A percentile compares a stretch with the other conserved stretches of the same genome.
phyloP scores from a whole-genome alignment of 2,329 filamentous ascomycete species.

The Cryphonectria parasitica region DNA sequence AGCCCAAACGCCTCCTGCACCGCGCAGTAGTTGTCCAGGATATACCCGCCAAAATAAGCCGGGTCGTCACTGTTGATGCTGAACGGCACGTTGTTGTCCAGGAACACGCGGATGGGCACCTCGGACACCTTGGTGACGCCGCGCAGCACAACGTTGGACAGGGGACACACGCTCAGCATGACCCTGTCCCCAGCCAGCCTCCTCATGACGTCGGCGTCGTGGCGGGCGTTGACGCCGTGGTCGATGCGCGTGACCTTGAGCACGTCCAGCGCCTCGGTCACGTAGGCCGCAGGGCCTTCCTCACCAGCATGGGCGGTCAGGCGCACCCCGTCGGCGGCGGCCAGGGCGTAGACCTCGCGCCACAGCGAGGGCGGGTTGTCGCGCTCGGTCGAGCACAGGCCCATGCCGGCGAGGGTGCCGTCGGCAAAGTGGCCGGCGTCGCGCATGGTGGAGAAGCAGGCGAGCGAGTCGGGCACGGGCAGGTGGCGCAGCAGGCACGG shows the following conservation, averaged over 20 bases:
- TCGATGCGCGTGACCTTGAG: conserved; percentile 71
- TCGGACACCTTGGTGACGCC: conserved; percentile 57
- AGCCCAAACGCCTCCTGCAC: conserved; percentile 74
- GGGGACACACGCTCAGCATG: conserved; percentile 72
- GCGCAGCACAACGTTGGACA: conserved; percentile 71
- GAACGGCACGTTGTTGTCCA: conserved; percentile 68
- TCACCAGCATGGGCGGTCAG: conserved; percentile 79
- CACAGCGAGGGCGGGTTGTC: conserved; percentile 58
- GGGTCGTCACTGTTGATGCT: conserved; percentile 77
- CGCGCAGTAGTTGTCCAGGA: conserved; percentile 75
- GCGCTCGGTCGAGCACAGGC: conserved; percentile 38
- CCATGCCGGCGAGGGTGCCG: conserved; percentile 34
- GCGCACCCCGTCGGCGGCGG: conserved; percentile 54
- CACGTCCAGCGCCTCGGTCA: conserved; percentile 64
- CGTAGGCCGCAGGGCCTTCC: conserved; percentile 71
- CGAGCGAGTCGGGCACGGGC: conserved; percentile 59
- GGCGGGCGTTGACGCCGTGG: conserved; percentile 69
- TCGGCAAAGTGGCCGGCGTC: conserved; percentile 50
- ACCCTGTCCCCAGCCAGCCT: conserved; percentile 60
- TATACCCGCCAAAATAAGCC: conserved; percentile 76
- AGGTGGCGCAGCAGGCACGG: conserved; percentile 75
- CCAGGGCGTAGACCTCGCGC: conserved; percentile 62
- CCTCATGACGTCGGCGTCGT: conserved; percentile 62
- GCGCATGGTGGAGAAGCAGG: conserved; percentile 48
- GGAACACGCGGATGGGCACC: conserved; percentile 64